These are phyloP conservation scores for Colletotrichum coccodes DNA, from an alignment of 2,329 filamentous ascomycete species.

Conservation along the genomic window DNA sequence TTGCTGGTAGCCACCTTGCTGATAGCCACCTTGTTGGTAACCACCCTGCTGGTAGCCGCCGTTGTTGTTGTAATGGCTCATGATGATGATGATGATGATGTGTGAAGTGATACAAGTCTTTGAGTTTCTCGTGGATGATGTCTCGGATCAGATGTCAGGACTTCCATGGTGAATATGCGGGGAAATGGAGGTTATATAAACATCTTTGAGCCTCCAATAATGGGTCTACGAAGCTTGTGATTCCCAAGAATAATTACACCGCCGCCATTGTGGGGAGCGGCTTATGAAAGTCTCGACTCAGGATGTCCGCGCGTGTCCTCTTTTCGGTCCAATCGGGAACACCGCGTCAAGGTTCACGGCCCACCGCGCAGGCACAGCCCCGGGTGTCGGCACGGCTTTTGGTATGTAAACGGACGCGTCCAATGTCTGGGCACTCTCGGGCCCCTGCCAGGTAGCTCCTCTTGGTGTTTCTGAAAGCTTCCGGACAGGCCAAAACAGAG, in stretches of 20 bases:
- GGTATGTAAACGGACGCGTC: conserved; percentile 19
- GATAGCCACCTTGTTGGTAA: conserved; percentile 7
- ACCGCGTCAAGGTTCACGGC: conserved; percentile 32
- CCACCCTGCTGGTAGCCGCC: conserved; percentile 15
- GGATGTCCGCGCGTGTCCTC: conserved; percentile 28
- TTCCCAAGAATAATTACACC: conserved; percentile 28
- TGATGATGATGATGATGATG: conserved; percentile 5
- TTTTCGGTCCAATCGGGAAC: conserved; percentile 29
- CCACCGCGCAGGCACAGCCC: conserved; percentile 29
- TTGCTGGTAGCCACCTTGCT: conserved; percentile 1
- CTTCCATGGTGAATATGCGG: neutral
- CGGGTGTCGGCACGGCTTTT: conserved; percentile 28
- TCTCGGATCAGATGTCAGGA: neutral
- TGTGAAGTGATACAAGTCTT: neutral
- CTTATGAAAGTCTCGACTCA: conserved; percentile 30
- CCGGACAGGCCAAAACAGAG: neutral
- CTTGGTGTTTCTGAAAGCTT: conserved; percentile 17
- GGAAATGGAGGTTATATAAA: conserved; percentile 29
- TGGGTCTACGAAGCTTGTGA: conserved; percentile 29
- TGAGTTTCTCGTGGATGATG: neutral
- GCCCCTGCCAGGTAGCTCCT: conserved; percentile 29
- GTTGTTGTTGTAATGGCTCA: conserved; percentile 26
- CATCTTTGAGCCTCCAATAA: conserved; percentile 9
- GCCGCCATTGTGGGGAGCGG: conserved; percentile 28
- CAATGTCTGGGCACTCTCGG: conserved; percentile 25